phyloP scores from a whole-genome alignment of 352 stramenopile genomes.

The Saprolegnia diclina region DNA sequence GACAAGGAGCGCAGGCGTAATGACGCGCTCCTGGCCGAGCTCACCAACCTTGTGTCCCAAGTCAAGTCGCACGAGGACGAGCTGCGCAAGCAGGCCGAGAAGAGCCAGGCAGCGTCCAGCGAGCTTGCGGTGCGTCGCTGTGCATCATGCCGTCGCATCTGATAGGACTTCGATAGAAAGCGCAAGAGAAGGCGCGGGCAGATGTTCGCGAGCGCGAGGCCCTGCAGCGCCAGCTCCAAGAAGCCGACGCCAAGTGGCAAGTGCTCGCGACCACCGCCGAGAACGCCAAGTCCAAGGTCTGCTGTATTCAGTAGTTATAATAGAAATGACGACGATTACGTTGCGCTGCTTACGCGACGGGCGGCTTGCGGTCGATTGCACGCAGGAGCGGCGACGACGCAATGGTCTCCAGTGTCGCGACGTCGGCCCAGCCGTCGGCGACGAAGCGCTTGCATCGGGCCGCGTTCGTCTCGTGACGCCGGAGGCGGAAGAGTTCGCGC shows the following conservation, averaged over 20 bases:
- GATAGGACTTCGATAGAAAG: background rate
- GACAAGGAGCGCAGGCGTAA: conserved; percentile 15
- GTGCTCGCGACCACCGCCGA: background rate
- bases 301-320: background rate
- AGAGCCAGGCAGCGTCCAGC: background rate
- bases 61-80: conserved; percentile 20
- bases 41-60: conserved; percentile 13
- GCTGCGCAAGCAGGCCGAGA: conserved; percentile 16
- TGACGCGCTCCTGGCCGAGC: conserved; percentile 8
- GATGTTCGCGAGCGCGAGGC: conserved; percentile 20
- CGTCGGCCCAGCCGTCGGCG: conserved; percentile 42
- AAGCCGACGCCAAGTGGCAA: conserved; percentile 25
- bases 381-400: background rate
- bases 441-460: conserved; percentile 40
- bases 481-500: conserved; percentile 58
- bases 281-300: conserved; percentile 11
- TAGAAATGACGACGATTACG: too few species aligned
- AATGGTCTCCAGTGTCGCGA: conserved; percentile 1
- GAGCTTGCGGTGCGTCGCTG: conserved; percentile 9
- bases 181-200: conserved; percentile 19
- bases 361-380: conserved; percentile 20
- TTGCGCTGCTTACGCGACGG: background rate
- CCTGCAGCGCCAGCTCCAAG: conserved; percentile 17
- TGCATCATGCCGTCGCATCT: background rate
- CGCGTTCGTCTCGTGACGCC: conserved; percentile 42